Evolutionary conservation across 2,329 filamentous ascomycete species (phyloP).

Genomic region (Fusarium camptoceras): DNA sequence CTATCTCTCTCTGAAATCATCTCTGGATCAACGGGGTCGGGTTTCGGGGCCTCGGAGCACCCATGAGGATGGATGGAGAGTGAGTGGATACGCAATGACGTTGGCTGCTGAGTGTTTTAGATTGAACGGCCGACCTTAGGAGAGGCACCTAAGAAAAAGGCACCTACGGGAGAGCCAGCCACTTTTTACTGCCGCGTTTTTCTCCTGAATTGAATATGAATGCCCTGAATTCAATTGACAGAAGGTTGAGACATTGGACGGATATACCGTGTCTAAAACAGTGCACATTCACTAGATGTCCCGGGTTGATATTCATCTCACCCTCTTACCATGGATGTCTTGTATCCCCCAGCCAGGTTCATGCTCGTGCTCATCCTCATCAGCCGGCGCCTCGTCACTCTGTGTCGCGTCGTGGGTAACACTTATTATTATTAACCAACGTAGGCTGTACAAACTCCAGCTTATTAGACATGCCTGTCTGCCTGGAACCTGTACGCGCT

Average conservation of each 20-base stretch:
- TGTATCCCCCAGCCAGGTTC: slow-evolving; percentile 22
- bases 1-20: slow-evolving; percentile 1
- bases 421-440: neutral
- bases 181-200: slow-evolving; percentile 8
- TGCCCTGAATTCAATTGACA: neutral
- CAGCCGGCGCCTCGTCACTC: slow-evolving; percentile 19
- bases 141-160: neutral
- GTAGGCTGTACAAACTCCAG: neutral
- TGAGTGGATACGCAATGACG: slow-evolving; percentile 49
- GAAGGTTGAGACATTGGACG: neutral
- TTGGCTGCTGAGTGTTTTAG: slow-evolving; percentile 32
- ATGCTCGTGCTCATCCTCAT: slow-evolving; percentile 24
- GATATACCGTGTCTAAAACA: slow-evolving; percentile 24
- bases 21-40: slow-evolving; percentile 45
- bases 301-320: slow-evolving; percentile 7
- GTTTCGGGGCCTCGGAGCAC: slow-evolving; percentile 48
- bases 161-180: neutral
- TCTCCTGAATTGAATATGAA: slow-evolving; percentile 7
- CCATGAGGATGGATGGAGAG: neutral
- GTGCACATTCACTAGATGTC: slow-evolving; percentile 20
- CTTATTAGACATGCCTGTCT: slow-evolving; percentile 1
- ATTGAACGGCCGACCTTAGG: neutral
- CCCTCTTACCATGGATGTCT: slow-evolving; percentile 22
- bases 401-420: slow-evolving; percentile 8
- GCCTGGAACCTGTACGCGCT: slow-evolving; percentile 11